Percentiles rank a stretch among this genome's conserved stretches.
phyloP scores from a whole-genome alignment of 148 eudicot genomes.

The Fagopyrum tataricum region DNA sequence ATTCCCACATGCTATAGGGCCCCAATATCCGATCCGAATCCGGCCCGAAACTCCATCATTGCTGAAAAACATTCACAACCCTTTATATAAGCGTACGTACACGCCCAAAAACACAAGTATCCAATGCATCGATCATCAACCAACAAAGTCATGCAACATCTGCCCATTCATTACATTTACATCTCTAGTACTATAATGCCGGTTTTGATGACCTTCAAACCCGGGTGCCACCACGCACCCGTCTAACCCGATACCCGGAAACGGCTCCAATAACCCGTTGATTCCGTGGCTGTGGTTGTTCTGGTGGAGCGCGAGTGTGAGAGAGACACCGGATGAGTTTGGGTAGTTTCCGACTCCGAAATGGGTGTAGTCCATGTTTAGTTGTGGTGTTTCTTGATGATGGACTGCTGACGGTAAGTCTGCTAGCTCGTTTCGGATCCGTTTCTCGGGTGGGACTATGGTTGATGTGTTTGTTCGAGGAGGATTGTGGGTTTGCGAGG shows the following conservation, averaged over 20 bases:
- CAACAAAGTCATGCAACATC: constrained; percentile 18
- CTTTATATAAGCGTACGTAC: neutral
- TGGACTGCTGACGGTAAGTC: neutral
- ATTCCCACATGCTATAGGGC: neutral
- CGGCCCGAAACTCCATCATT: neutral
- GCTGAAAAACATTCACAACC: neutral
- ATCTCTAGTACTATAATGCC: constrained; percentile 6
- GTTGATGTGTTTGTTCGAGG: neutral
- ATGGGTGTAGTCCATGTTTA: constrained; percentile 3
- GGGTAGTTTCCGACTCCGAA: neutral
- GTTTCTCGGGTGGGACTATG: constrained; percentile 8
- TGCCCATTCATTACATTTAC: constrained; percentile 15
- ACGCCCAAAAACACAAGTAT: too few species aligned
- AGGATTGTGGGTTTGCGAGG: neutral
- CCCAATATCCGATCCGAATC: neutral
- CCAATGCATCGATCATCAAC: neutral
- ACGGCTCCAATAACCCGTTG: constrained; percentile 7
- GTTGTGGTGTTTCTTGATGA: neutral
- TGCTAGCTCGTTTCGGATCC: constrained; percentile 13
- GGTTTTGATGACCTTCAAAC: constrained; percentile 2
- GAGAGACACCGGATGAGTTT: constrained; percentile 7
- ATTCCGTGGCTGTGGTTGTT: constrained; percentile 11
- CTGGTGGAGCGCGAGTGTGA: constrained; percentile 17
- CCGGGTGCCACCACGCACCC: constrained; percentile 13
- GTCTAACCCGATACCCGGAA: neutral